Percentiles rank a stretch among this genome's conserved stretches.
These are phyloP conservation scores for Karstenula rhodostoma DNA, from an alignment of 2,329 filamentous ascomycete genomes.

Conservation along the genomic window DNA sequence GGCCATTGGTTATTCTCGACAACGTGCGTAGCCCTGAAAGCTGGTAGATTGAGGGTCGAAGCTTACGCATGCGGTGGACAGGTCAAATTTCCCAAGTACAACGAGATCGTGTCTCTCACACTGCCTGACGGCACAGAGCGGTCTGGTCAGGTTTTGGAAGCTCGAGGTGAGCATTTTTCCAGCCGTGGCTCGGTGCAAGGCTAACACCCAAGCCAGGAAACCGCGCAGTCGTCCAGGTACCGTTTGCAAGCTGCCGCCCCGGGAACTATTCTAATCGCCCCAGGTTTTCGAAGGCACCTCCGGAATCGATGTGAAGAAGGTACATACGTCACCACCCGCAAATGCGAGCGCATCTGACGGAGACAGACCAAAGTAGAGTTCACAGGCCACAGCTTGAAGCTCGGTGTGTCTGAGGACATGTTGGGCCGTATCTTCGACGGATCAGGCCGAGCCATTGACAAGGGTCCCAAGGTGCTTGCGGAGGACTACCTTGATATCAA, in stretches of 20 bases:
- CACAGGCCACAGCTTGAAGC: slow-evolving; percentile 94
- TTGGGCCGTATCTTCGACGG: slow-evolving; percentile 98
- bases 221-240: slow-evolving; percentile 93
- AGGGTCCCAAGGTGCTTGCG: slow-evolving; percentile 95
- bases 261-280: slow-evolving; percentile 32
- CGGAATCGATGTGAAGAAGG: slow-evolving; percentile 98
- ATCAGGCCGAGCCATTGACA: slow-evolving; percentile 97
- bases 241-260: slow-evolving; percentile 5
- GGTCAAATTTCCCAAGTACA: slow-evolving; percentile 98
- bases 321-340: slow-evolving; percentile 29
- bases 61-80: slow-evolving; percentile 52
- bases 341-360: slow-evolving; percentile 32
- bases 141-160: slow-evolving; percentile 95
- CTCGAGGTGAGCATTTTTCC: slow-evolving; percentile 73
- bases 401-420: slow-evolving; percentile 99
- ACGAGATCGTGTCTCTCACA: slow-evolving; percentile 96
- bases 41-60: slow-evolving; percentile 14
- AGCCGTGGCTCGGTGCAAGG: slow-evolving; percentile 3
- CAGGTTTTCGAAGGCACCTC: slow-evolving; percentile 97
- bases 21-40: slow-evolving; percentile 69
- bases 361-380: slow-evolving; percentile 93
- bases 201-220: slow-evolving; percentile 67
- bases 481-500: slow-evolving; percentile 99
- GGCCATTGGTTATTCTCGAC: slow-evolving; percentile 95
- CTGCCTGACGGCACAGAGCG: slow-evolving; percentile 93